These are phyloP conservation scores for Colletotrichum tropicale DNA, from an alignment of 2,329 filamentous ascomycete genomes.

Conservation along the genomic window DNA sequence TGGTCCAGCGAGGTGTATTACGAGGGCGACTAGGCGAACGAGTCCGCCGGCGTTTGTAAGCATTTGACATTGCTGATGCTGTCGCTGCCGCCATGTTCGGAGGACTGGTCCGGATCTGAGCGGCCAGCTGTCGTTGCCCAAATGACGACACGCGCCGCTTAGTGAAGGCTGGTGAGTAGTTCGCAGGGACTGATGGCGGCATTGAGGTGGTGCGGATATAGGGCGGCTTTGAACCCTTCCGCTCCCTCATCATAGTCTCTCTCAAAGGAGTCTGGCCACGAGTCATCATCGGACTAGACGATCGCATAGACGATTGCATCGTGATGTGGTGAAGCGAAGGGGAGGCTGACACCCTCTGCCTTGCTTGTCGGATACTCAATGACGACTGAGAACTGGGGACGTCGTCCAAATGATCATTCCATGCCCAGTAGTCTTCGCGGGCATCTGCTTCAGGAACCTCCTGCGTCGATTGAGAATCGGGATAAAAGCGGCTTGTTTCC, in stretches of 20 bases:
- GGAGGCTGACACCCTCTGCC: conserved; percentile 44
- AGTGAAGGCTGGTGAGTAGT: conserved; percentile 42
- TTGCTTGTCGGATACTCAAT: conserved; percentile 44
- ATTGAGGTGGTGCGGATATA: conserved; percentile 59
- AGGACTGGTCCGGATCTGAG: conserved; percentile 28
- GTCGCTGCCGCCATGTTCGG: conserved; percentile 19
- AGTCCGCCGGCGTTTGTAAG: conserved; percentile 53
- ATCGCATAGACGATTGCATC: conserved; percentile 37
- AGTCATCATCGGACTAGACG: conserved; percentile 35
- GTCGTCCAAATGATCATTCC: conserved; percentile 68
- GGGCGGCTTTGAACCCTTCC: conserved; percentile 48
- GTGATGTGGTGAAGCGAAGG: conserved; percentile 46
- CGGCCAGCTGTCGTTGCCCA: conserved; percentile 26
- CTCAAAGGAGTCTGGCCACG: conserved; percentile 46
- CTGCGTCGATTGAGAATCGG: conserved; percentile 37
- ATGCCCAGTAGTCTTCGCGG: conserved; percentile 70
- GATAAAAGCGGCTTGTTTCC: conserved; percentile 62
- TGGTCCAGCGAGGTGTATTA: conserved; percentile 62
- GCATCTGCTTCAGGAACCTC: conserved; percentile 66
- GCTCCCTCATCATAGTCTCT: conserved; percentile 39
- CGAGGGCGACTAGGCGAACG: conserved; percentile 61
- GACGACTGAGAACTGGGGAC: conserved; percentile 49
- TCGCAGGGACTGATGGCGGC: conserved; percentile 43
- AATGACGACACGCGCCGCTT: conserved; percentile 53
- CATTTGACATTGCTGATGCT: not conserved